Base-by-base conservation (phyloP, 768 basidiomycete genomes). In the Russula emetica region DNA sequence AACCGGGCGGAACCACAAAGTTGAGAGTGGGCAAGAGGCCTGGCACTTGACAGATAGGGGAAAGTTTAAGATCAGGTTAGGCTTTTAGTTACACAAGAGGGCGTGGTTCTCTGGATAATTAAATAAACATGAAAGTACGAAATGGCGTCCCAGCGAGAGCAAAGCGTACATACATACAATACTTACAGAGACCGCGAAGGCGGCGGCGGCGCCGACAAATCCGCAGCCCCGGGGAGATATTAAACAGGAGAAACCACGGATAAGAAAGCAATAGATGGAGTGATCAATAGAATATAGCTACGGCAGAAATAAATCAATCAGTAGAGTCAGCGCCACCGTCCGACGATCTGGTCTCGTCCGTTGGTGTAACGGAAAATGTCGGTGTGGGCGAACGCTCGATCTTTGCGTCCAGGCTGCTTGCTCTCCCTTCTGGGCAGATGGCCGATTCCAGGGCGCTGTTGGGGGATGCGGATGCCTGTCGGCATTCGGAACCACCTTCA, bases 401-500 rank as follows among this genome's bases (percentile, higher is more conserved):
- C 64, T 65, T 65, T 52, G 64, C 59, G 7, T 61, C 64, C 3
- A 30, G 59, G 42, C 64, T 60, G 22, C 30, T 38, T 55, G 28
- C 51, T 61, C 63, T 57, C 62, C 45, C 44, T 45, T 64, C 65
- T 18, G n/a, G 11, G 32, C 62, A 47, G 52, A 24, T 14, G 30
- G 30, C 26, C 10, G 62, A 38, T 32, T 63, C 65, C 38, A 44
- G 24, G n/a, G 18, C 24, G 3, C 62, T 51, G 34, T 61, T 60
- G 26, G 60, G 67, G 32, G 61, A 61, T 34, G 55, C 61, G 16
- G 67, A 66, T 26, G 72, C 71, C 57, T 74, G 71, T 47, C 87
- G 80, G 73, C 90, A 92, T 40, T 91, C 88, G 63, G 87, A 85
- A 67, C 88, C 90, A 68, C 88, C 88, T 74, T 92, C 90, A 58